phyloP scores from a whole-genome alignment of 257 asterid genomes.

The Lithospermum erythrorhizon region DNA sequence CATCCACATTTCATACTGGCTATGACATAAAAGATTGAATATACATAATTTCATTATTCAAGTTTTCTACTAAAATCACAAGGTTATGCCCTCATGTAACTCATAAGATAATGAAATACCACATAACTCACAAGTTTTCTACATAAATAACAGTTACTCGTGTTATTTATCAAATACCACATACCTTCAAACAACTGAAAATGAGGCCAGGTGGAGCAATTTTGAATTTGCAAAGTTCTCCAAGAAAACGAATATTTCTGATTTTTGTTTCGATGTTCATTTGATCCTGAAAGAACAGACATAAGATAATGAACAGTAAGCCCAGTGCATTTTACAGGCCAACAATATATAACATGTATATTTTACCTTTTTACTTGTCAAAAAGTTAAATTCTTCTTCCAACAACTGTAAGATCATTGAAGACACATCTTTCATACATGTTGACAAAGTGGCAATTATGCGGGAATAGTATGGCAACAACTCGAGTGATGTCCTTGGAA shows the following conservation, averaged over 20 bases:
- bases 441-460: slow-evolving; percentile 86
- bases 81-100: too few species aligned
- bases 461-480: slow-evolving; percentile 95
- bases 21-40: too few species aligned
- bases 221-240: slow-evolving; percentile 97
- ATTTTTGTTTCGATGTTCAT: slow-evolving; percentile 97
- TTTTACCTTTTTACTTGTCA: slow-evolving; percentile 85
- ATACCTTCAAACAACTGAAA: slow-evolving; percentile 90
- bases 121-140: too few species aligned
- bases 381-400: slow-evolving; percentile 90
- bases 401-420: slow-evolving; percentile 81
- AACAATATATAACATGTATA: slow-evolving; percentile 11
- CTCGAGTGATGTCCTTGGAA: slow-evolving; percentile 94
- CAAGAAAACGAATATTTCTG: slow-evolving; percentile 88
- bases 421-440: slow-evolving; percentile 91
- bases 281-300: slow-evolving; percentile 67
- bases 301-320: slow-evolving; percentile 9
- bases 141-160: neutral
- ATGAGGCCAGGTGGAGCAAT: slow-evolving; percentile 82
- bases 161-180: slow-evolving; percentile 2
- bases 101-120: neutral
- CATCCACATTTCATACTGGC: too few species aligned
- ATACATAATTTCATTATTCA: too few species aligned
- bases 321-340: slow-evolving; percentile 8
- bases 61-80: neutral